A percentile compares a stretch with the other conserved stretches of the same genome.
Conservation (phyloP, 768 basidiomycete genomes). For the Tephrocybe sp. region DNA sequence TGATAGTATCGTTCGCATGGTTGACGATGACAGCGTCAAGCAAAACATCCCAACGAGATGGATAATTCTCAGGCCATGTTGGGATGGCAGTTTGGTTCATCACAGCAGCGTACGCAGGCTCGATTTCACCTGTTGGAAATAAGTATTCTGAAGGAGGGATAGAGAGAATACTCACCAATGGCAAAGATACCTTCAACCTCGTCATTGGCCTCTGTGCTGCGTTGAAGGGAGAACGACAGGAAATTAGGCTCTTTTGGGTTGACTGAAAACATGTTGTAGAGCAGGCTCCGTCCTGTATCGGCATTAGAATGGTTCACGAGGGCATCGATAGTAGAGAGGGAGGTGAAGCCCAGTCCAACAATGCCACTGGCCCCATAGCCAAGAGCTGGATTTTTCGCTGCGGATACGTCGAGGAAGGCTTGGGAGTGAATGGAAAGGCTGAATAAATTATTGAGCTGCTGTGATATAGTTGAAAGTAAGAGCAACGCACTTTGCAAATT, state of each 20-base stretch:
- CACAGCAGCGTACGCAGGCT: slow-evolving; percentile 60
- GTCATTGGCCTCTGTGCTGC: slow-evolving; percentile 50
- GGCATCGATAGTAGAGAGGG: slow-evolving; percentile 71
- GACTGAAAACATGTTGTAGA: slow-evolving; percentile 73
- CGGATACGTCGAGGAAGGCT: slow-evolving; percentile 65
- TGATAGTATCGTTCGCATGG: slow-evolving; percentile 48
- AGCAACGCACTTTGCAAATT: slow-evolving; percentile 66
- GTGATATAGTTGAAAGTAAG: background rate
- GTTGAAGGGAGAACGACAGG: slow-evolving; percentile 73
- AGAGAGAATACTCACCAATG: slow-evolving; percentile 48
- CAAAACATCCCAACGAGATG: slow-evolving; percentile 75
- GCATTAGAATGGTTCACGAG: slow-evolving; percentile 56
- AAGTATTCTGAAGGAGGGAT: background rate
- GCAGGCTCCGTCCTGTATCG: slow-evolving; percentile 63
- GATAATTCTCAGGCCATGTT: slow-evolving; percentile 68
- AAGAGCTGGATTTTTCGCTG: slow-evolving; percentile 71
- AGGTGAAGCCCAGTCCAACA: slow-evolving; percentile 75
- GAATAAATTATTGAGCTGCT: slow-evolving; percentile 1
- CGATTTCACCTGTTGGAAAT: slow-evolving; percentile 56
- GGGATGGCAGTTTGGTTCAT: slow-evolving; percentile 58
- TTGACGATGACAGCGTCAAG: slow-evolving; percentile 72
- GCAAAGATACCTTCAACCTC: slow-evolving; percentile 69
- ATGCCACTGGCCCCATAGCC: slow-evolving; percentile 73
- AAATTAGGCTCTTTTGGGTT: slow-evolving; percentile 76
- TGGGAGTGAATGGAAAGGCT: slow-evolving; percentile 69